Conservation (phyloP, 495 filamentous ascomycete species). For the Tirmania nivea region DNA sequence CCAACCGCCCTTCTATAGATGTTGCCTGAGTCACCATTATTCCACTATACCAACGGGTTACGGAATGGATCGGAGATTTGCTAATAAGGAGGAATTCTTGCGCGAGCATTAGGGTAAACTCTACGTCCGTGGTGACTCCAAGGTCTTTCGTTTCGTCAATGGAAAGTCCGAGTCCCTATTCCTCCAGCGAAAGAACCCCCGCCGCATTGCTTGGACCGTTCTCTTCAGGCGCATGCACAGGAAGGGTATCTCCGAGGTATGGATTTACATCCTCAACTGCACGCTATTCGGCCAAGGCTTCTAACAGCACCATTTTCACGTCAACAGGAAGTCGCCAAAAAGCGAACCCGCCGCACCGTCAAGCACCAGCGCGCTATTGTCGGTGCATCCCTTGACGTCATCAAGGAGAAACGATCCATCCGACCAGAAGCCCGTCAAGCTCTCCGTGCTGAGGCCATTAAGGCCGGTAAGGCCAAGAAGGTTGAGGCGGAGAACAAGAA, state of each 20-base stretch:
- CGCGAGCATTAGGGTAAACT: slow-evolving; percentile 63
- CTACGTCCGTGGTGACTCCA: slow-evolving; percentile 98
- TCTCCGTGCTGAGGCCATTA: slow-evolving; percentile 76
- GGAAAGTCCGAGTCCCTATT: slow-evolving; percentile 99
- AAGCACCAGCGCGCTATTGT: slow-evolving; percentile 98
- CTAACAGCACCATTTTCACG: slow-evolving; percentile 4
- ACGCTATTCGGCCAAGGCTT: neutral
- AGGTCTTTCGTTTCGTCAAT: slow-evolving; percentile 99
- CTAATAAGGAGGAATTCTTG: neutral
- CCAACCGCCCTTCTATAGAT: neutral
- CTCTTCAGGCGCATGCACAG: slow-evolving; percentile 96
- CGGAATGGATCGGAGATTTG: too few relatives aligned
- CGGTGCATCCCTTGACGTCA: slow-evolving; percentile 94
- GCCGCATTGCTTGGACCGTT: slow-evolving; percentile 94
- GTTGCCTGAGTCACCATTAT: slow-evolving; percentile 1
- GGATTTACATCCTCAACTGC: slow-evolving; percentile 20
- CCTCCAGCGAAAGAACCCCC: slow-evolving; percentile 99
- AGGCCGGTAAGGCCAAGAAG: slow-evolving; percentile 95
- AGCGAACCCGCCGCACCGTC: slow-evolving; percentile 92
- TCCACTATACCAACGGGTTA: too few relatives aligned
- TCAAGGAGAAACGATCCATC: slow-evolving; percentile 91
- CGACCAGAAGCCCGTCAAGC: slow-evolving; percentile 88
- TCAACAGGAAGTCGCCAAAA: slow-evolving; percentile 92
- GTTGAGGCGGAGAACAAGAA: slow-evolving; percentile 63
- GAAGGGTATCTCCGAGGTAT: slow-evolving; percentile 99